Percentiles rank a stretch among this genome's conserved stretches.
These are phyloP conservation scores for Coemansia sp. DNA, from an alignment of 192 early-diverging fungal genomes.

Conservation along the genomic window DNA sequence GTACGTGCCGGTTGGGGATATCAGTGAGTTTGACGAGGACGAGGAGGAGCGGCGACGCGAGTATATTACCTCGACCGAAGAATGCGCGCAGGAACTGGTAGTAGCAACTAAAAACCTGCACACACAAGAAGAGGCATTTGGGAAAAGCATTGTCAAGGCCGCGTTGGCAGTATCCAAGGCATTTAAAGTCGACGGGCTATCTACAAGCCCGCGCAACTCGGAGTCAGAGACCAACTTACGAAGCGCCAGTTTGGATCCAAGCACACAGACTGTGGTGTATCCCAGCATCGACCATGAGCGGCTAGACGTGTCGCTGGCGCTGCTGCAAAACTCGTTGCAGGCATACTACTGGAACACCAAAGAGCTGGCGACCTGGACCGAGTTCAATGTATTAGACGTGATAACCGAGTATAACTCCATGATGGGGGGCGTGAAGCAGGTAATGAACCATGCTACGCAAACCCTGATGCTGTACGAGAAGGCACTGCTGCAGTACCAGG, in stretches of 20 bases:
- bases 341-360: slow-evolving; percentile 43
- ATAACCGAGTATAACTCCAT: slow-evolving; percentile 38
- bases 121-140: slow-evolving; percentile 34
- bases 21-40: slow-evolving; percentile 49
- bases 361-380: slow-evolving; percentile 44
- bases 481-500: slow-evolving; percentile 40
- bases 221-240: neutral
- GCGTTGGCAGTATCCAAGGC: slow-evolving; percentile 32
- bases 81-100: slow-evolving; percentile 24
- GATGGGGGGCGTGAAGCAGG: slow-evolving; percentile 34
- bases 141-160: slow-evolving; percentile 33
- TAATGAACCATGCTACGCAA: slow-evolving; percentile 47
- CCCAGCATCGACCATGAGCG: slow-evolving; percentile 25
- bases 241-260: neutral
- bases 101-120: slow-evolving; percentile 30
- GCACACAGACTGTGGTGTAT: neutral
- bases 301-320: slow-evolving; percentile 28
- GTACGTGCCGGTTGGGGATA: slow-evolving; percentile 43
- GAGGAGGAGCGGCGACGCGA: slow-evolving; percentile 47
- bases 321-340: slow-evolving; percentile 41
- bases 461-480: slow-evolving; percentile 46
- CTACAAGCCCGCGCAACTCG: neutral
- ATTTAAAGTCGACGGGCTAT: slow-evolving; percentile 11
- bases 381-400: slow-evolving; percentile 41
- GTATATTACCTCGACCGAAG: slow-evolving; percentile 33